A percentile compares a stretch with the other conserved stretches of the same genome.
Conservation (phyloP, 768 basidiomycete species). For the Aureoboletus auriporus region DNA sequence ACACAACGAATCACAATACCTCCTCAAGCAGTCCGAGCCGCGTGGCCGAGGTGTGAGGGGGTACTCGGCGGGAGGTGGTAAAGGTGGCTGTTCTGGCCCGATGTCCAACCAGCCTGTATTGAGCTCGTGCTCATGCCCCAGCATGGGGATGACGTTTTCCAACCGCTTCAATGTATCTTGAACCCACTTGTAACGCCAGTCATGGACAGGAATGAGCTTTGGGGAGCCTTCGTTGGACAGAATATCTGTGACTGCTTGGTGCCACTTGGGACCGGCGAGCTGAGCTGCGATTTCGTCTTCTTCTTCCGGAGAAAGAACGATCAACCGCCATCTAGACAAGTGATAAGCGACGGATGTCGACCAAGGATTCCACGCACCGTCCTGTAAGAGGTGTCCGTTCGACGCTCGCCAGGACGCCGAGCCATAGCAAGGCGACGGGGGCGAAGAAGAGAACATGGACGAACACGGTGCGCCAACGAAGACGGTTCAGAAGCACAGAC, state of each 20-base stretch:
- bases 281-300: slow-evolving; percentile 85
- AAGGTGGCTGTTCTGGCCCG: slow-evolving; percentile 47
- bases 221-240: slow-evolving; percentile 62
- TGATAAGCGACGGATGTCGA: slow-evolving; percentile 4
- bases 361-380: slow-evolving; percentile 47
- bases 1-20: slow-evolving; percentile 47
- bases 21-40: slow-evolving; percentile 66
- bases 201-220: slow-evolving; percentile 61
- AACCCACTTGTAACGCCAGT: slow-evolving; percentile 94
- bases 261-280: slow-evolving; percentile 85
- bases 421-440: slow-evolving; percentile 60
- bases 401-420: slow-evolving; percentile 65
- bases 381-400: slow-evolving; percentile 85
- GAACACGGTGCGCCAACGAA: slow-evolving; percentile 46
- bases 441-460: slow-evolving; percentile 56
- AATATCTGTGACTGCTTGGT: slow-evolving; percentile 74
- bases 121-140: slow-evolving; percentile 56
- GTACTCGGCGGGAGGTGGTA: slow-evolving; percentile 78
- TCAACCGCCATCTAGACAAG: slow-evolving; percentile 71
- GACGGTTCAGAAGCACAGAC: slow-evolving; percentile 41
- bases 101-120: slow-evolving; percentile 54
- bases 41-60: slow-evolving; percentile 83
- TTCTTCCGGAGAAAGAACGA: slow-evolving; percentile 88
- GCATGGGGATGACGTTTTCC: slow-evolving; percentile 66
- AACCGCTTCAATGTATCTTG: slow-evolving; percentile 71